Percentiles rank a stretch among this genome's conserved stretches.
Evolutionary conservation across 768 basidiomycete species (phyloP).

Genomic region (Lenzites betulinus): DNA sequence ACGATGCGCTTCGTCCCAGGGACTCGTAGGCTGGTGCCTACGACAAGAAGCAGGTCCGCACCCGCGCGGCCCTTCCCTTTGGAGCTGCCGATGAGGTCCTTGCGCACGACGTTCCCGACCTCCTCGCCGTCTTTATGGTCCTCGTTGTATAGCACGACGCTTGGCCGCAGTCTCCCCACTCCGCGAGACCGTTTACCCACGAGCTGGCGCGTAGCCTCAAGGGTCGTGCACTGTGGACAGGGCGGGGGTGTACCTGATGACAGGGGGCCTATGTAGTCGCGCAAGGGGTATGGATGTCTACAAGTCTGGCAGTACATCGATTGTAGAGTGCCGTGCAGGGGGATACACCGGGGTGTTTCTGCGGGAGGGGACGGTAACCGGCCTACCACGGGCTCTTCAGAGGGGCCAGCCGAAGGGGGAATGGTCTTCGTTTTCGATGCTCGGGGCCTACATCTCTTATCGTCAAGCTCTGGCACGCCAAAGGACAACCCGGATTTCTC

Average conservation of each 20-base stretch:
- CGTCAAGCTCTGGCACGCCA: constrained; percentile 74
- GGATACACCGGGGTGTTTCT: constrained; percentile 80
- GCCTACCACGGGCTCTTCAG: constrained; percentile 2
- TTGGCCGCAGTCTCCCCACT: constrained; percentile 79
- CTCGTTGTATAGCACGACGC: constrained; percentile 91
- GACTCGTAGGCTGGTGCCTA: constrained; percentile 86
- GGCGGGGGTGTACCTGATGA: constrained; percentile 62
- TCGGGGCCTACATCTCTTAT: constrained; percentile 54
- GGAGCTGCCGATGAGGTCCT: constrained; percentile 73
- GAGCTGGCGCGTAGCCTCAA: constrained; percentile 69
- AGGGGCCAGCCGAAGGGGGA: constrained; percentile 7
- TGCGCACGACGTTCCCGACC: constrained; percentile 81
- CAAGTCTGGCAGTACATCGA: constrained; percentile 81
- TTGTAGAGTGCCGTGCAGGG: constrained; percentile 85
- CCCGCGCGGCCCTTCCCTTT: constrained; percentile 62
- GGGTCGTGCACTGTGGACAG: constrained; percentile 77
- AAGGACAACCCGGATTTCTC: constrained; percentile 83
- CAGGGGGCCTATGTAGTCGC: constrained; percentile 60
- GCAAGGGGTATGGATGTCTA: constrained; percentile 68
- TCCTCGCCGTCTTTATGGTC: constrained; percentile 83
- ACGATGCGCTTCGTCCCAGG: constrained; percentile 93
- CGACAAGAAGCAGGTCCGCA: constrained; percentile 85
- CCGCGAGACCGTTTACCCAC: constrained; percentile 79
- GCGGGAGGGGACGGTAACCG: constrained; percentile 53
- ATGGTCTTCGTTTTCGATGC: constrained; percentile 38